Base-by-base conservation (phyloP, 108 stramenopile genomes). In the Nitzschia inconspicua region DNA sequence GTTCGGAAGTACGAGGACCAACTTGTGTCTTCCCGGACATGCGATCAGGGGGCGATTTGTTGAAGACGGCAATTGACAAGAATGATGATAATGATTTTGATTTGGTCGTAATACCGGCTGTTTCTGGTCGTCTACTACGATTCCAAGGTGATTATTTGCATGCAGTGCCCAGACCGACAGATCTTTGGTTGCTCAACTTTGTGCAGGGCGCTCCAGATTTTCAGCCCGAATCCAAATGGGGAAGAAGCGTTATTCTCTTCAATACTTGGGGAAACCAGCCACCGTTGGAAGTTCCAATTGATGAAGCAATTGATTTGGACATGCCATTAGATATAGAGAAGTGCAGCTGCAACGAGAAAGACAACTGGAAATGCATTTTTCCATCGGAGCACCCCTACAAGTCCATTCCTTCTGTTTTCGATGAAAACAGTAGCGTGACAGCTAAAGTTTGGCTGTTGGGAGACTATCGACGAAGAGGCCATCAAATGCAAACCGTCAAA, bases 361-460 rank as follows among this genome's bases (percentile, higher is more conserved):
- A 51, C 25, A 25, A 46, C 1, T 46, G 44, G 44, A 25, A 46
- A 14, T 4, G 44, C 8, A 25, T 1, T 1, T 3, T 14, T 14
- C 44, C 44, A 25, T 13, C 13, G 37, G 37, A 9, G 9, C 37
- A 9, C 13, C 37, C 37, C 10, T 13, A 39, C 37, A 13, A 39
- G 13, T 20, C 46, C 16, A 3, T 20, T 9, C 11, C 9, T 14
- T 9, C 10, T 19, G 46, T 20, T 47, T 10, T 19, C 1, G 46
- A 2, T 28, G 43, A 23, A 20, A 47, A 24, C 41, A 26, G 36
- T 7, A 47, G 24, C 37, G 62, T 50, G 68, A 58, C 63, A 71
- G 61, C 81, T 3, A 87, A 87, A 61, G 67, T 87, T n/a, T 87
- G 86, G 86, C 66, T 87, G 16, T 56, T 87, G 9, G 86, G 86